Conservation (phyloP, 768 basidiomycete genomes). For the Podaxis sp. region DNA sequence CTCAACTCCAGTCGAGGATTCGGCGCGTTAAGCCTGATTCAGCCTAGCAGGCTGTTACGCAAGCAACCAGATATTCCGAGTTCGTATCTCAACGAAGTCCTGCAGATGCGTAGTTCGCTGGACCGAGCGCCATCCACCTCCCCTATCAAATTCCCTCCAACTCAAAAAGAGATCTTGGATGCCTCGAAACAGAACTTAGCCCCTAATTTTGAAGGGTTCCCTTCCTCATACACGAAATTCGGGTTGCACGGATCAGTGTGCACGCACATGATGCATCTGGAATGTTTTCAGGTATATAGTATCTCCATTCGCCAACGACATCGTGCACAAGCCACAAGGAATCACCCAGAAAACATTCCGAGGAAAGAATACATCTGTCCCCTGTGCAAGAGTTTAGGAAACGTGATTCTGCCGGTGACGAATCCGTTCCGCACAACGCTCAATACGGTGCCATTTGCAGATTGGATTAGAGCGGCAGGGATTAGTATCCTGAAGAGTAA, state of each 20-base stretch:
- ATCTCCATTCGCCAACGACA: slow-evolving; percentile 85
- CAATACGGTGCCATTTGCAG: slow-evolving; percentile 67
- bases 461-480: slow-evolving; percentile 88
- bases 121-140: slow-evolving; percentile 45
- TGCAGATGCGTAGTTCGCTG: slow-evolving; percentile 60
- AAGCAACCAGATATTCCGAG: slow-evolving; percentile 69
- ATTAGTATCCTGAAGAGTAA: slow-evolving; percentile 86
- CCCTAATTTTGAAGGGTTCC: slow-evolving; percentile 73
- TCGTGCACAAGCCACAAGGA: slow-evolving; percentile 82
- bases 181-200: slow-evolving; percentile 34
- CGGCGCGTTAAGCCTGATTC: slow-evolving; percentile 83
- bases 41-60: slow-evolving; percentile 83
- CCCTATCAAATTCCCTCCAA: slow-evolving; percentile 47
- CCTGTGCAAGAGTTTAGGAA: slow-evolving; percentile 94
- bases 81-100: slow-evolving; percentile 67
- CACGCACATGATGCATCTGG: slow-evolving; percentile 95
- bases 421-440: slow-evolving; percentile 46
- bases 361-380: slow-evolving; percentile 96
- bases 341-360: slow-evolving; percentile 95
- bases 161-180: slow-evolving; percentile 46
- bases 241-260: slow-evolving; percentile 88
- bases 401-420: slow-evolving; percentile 85
- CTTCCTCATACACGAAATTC: slow-evolving; percentile 70
- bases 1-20: slow-evolving; percentile 71
- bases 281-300: slow-evolving; percentile 91